Evolutionary conservation across 2,329 filamentous ascomycete genomes (phyloP), one percentile per base, ranked within the genome.

Genomic region (Colletotrichum sp.): DNA sequence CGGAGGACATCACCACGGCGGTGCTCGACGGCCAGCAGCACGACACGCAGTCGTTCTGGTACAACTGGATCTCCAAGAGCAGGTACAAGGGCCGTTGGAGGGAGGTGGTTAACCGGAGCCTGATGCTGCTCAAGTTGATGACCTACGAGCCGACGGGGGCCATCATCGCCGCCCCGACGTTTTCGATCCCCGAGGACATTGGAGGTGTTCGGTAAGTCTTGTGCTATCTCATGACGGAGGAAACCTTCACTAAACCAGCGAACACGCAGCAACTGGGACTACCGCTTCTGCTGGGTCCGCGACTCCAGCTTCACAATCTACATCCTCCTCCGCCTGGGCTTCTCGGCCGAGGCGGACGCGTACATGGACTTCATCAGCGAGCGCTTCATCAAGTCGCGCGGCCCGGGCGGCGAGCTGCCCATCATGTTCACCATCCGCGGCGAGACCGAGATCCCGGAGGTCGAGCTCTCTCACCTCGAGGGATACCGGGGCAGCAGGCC

Each of bases 361-460:
- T 96, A 95, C 82, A 95, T 95, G 89, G 89, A 90, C 69, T 96
- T 95, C 81, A 95, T 96, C 77, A 94, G 91, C 83, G 90, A 94
- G 78, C 90, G 93, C 12, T 91, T 96, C 75, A 86, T 90, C 36
- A 88, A 91, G 75, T 92, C 92, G 2, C 88, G 91, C n/a, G 86
- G 86, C 9, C 81, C 88, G 1, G 90, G 92, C 65, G 90, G 91
- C 34, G 91, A 90, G 1, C 84, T 96, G 43, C 94, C 94, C 14
- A 94, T 96, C 80, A 96, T 96, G 94, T 95, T 96, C 81, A 94
- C 92, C 55, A 95, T 96, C 78, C 89, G 91, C 28, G 94, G 94
- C 62, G 92, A 92, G 59, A 95, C 93, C 2, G 92, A 95, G 52
- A 94, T 96, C 48, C 93, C 94, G 0, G 94, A 95, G 83, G 80